Evolutionary conservation across 2,329 filamentous ascomycete species (phyloP), one percentile per base, ranked within the genome.

Genomic region (Juglanconis sp.): DNA sequence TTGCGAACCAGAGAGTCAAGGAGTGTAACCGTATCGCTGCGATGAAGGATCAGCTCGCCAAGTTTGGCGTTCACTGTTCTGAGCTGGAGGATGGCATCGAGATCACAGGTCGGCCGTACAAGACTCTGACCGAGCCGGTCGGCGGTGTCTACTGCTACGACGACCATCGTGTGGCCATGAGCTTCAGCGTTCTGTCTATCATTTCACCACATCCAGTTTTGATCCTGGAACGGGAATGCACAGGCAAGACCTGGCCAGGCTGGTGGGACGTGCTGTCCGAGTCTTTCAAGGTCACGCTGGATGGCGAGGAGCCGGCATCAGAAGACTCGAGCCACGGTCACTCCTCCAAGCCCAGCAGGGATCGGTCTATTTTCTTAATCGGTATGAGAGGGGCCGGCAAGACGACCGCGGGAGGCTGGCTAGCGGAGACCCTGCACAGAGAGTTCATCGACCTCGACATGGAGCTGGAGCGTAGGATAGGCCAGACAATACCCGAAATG

Each of bases 331-430:
- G 72, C 44, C 69, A 67, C 57, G 62, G 66, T 31, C 59, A 64
- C 34, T 5, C 73, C 67, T 35, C 76, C 72, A 61, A 71, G 63
- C 24, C 61, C 24, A 31, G 42, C 24, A 66, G 32, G 66, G 75
- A 85, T 67, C 83, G 84, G 52, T 96, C 93, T 0, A 88, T 98
- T 55, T 92, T 97, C 76, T 88, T 99, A 63, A 94, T 99, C 66
- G 95, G 95, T 9, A 99, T 99, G 95, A 87, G 95, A 65, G 95
- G 95, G 59, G 95, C 93, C 46, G 95, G 95, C 32, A 99, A 99
- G 78, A 97, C 95, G 0, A 99, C 95, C 0, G 89, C 91, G 40
- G 95, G 95, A 56, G 84, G 85, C 13, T 96, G 93, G 91, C 88
- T 95, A 69, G 87, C 90, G 0, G 84, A 84, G 63, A 83, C 89